These are phyloP conservation scores for Globisporangium parvum DNA, from an alignment of 352 stramenopile genomes.

Conservation along the genomic window DNA sequence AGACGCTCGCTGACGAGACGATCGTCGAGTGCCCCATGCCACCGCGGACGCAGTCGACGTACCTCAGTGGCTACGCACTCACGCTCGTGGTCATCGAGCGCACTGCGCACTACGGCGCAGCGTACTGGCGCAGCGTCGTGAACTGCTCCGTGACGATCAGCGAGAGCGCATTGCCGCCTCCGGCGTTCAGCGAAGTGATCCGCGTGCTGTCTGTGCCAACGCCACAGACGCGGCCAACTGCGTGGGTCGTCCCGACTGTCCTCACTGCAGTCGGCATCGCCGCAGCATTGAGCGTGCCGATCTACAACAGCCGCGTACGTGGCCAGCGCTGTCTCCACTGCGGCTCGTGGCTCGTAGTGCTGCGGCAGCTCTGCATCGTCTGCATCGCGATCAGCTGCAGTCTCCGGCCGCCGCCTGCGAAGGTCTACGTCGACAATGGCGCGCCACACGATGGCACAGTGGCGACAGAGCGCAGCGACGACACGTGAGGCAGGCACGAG, in stretches of 20 bases:
- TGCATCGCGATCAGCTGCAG: constrained; percentile 60
- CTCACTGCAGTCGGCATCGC: constrained; percentile 12
- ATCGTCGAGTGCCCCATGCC: constrained; percentile 61
- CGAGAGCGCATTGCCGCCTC: constrained; percentile 31
- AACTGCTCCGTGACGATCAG: constrained; percentile 55
- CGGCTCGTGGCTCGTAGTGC: constrained; percentile 60
- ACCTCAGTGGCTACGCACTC: constrained; percentile 50
- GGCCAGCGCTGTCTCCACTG: constrained; percentile 57
- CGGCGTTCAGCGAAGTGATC: constrained; percentile 48
- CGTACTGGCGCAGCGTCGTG: constrained; percentile 67
- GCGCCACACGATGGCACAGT: constrained; percentile 19
- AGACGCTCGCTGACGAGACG: constrained; percentile 39
- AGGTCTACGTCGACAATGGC: constrained; percentile 48
- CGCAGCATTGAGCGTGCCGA: constrained; percentile 28
- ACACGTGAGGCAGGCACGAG: neutral
- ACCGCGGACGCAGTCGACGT: constrained; percentile 35
- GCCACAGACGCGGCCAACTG: constrained; percentile 14
- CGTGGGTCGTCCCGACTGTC: constrained; percentile 32
- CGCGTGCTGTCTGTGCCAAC: constrained; percentile 48
- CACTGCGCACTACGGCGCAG: constrained; percentile 30
- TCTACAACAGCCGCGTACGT: constrained; percentile 45
- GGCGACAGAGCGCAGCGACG: constrained; percentile 10
- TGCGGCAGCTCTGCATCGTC: constrained; percentile 35
- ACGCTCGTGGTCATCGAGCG: constrained; percentile 53
- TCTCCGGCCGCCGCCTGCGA: constrained; percentile 36